Percentiles rank a stretch among this genome's conserved stretches.
Evolutionary conservation across 176 grass and related monocot species (phyloP).

Genomic region (Triticum urartu): DNA sequence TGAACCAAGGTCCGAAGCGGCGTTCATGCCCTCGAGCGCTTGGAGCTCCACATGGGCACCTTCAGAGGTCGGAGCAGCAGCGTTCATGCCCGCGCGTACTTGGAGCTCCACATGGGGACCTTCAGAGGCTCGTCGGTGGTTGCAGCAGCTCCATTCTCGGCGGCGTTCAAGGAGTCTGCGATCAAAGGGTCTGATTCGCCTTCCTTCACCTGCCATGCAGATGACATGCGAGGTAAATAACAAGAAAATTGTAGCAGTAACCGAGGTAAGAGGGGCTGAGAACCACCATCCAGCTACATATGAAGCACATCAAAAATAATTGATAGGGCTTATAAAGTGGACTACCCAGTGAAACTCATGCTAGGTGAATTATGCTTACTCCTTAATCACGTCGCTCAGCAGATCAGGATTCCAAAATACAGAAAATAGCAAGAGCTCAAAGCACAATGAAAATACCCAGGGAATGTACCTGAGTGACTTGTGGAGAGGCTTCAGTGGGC

Average conservation of each 20-base stretch:
- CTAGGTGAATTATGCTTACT: background rate
- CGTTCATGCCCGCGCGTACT: constrained; percentile 58
- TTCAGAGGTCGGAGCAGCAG: constrained; percentile 40
- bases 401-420: background rate
- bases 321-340: background rate
- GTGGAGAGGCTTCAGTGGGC: constrained; percentile 62
- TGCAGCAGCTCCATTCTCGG: constrained; percentile 54
- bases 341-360: background rate
- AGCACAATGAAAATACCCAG: background rate
- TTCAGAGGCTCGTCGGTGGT: constrained; percentile 58
- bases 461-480: constrained; percentile 68
- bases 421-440: background rate
- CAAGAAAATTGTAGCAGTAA: background rate
- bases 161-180: constrained; percentile 50
- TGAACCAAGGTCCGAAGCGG: background rate
- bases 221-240: background rate
- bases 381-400: background rate
- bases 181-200: constrained; percentile 75
- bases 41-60: constrained; percentile 71
- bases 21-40: constrained; percentile 57
- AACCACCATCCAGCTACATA: background rate
- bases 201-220: constrained; percentile 56
- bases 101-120: constrained; percentile 72
- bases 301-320: background rate
- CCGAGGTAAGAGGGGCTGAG: background rate